These are phyloP conservation scores for Adansonia madagascariensis DNA, from an alignment of 441 rosid genomes.

Conservation along the genomic window DNA sequence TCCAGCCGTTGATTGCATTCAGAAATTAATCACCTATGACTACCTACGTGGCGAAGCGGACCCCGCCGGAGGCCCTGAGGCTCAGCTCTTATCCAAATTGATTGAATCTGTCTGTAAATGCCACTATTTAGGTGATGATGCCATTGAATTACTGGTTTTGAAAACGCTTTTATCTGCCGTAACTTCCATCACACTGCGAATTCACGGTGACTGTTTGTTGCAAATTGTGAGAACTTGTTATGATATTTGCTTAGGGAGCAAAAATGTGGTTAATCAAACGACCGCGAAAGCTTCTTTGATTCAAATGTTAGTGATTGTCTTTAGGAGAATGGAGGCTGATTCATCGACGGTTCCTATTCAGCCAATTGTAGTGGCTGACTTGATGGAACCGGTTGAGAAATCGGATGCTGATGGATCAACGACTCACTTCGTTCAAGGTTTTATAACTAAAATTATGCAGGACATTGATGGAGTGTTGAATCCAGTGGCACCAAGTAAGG, in stretches of 20 bases:
- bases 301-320: constrained; percentile 94
- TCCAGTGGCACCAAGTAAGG: constrained; percentile 57
- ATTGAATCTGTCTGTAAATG: constrained; percentile 90
- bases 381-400: constrained; percentile 88
- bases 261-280: constrained; percentile 89
- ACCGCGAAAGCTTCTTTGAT: constrained; percentile 95
- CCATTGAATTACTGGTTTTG: constrained; percentile 68
- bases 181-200: constrained; percentile 80
- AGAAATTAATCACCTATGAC: constrained; percentile 84
- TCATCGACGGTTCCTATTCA: constrained; percentile 91
- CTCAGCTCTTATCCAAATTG: constrained; percentile 58
- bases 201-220: constrained; percentile 90
- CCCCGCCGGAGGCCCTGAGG: constrained; percentile 71
- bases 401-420: constrained; percentile 84
- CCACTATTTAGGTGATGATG: constrained; percentile 80
- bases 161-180: constrained; percentile 89
- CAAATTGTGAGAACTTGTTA: constrained; percentile 90
- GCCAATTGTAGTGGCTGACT: constrained; percentile 95
- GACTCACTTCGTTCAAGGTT: constrained; percentile 95
- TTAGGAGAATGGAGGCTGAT: constrained; percentile 99
- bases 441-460: constrained; percentile 90
- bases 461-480: constrained; percentile 92
- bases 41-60: constrained; percentile 95
- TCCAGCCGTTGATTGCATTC: constrained; percentile 84
- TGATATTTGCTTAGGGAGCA: constrained; percentile 86